These are phyloP conservation scores for Colletotrichum shisoi DNA, from an alignment of 2,329 filamentous ascomycete genomes.

Conservation along the genomic window DNA sequence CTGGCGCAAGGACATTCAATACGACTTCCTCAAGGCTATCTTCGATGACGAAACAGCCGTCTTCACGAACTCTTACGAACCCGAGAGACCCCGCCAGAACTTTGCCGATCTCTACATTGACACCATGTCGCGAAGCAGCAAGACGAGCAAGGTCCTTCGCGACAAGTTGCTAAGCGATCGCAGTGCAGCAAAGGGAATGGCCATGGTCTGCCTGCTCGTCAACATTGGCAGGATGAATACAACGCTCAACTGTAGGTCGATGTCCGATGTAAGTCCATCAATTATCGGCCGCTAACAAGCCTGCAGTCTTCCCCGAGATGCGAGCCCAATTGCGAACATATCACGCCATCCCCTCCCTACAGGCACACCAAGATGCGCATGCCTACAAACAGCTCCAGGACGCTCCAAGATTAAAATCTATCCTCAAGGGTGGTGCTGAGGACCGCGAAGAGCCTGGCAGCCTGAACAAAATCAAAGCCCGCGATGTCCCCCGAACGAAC, in stretches of 20 bases:
- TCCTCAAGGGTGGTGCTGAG: slow-evolving; percentile 94
- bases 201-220: slow-evolving; percentile 97
- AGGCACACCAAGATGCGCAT: slow-evolving; percentile 92
- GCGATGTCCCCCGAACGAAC: slow-evolving; percentile 78
- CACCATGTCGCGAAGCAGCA: slow-evolving; percentile 97
- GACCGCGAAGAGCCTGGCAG: slow-evolving; percentile 84
- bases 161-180: slow-evolving; percentile 94
- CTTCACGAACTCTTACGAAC: slow-evolving; percentile 91
- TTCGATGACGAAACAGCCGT: slow-evolving; percentile 78
- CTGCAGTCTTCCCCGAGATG: slow-evolving; percentile 96
- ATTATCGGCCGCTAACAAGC: slow-evolving; percentile 37
- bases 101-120: slow-evolving; percentile 98
- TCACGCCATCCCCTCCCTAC: slow-evolving; percentile 94
- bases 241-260: slow-evolving; percentile 84
- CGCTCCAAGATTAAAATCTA: slow-evolving; percentile 93
- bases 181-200: slow-evolving; percentile 94
- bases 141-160: slow-evolving; percentile 97
- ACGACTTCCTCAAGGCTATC: slow-evolving; percentile 81
- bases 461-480: slow-evolving; percentile 79
- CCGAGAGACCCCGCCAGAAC: slow-evolving; percentile 65
- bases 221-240: slow-evolving; percentile 99
- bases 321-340: slow-evolving; percentile 96
- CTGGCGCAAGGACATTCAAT: slow-evolving; percentile 88
- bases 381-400: slow-evolving; percentile 98
- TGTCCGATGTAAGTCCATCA: slow-evolving; percentile 30